Conservation (phyloP, 2,329 filamentous ascomycete species). For the Colletotrichum sidae region DNA sequence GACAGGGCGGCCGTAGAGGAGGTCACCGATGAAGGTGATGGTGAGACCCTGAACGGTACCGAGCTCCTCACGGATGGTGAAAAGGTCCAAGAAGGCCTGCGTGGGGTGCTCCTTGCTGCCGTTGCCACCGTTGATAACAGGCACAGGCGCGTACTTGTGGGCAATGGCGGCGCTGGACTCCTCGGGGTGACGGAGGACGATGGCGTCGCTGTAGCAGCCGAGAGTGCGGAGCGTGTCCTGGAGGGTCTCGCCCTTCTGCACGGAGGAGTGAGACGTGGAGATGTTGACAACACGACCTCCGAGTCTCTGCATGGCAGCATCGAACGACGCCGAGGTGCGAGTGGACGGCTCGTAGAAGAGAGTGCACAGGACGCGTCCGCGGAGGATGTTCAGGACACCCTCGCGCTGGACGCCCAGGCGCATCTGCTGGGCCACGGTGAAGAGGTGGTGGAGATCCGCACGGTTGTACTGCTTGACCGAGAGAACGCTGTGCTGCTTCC, state of each 20-base stretch:
- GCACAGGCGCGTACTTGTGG: conserved; percentile 87
- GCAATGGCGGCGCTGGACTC: conserved; percentile 84
- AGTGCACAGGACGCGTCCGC: conserved; percentile 86
- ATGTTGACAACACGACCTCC: conserved; percentile 88
- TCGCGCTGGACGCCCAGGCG: conserved; percentile 92
- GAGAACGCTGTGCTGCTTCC: conserved; percentile 90
- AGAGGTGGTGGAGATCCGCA: conserved; percentile 89
- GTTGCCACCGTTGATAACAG: conserved; percentile 97
- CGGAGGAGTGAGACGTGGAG: conserved; percentile 85
- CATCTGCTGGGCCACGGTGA: conserved; percentile 98
- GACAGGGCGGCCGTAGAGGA: conserved; percentile 92
- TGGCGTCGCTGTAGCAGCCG: conserved; percentile 92
- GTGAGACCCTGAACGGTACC: conserved; percentile 95
- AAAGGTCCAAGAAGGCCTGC: conserved; percentile 96
- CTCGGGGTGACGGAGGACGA: conserved; percentile 94
- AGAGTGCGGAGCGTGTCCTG: conserved; percentile 95
- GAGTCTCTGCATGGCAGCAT: conserved; percentile 97
- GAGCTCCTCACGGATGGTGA: conserved; percentile 97
- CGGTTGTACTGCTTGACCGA: conserved; percentile 93
- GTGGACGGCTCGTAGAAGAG: conserved; percentile 99
- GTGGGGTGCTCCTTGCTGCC: conserved; percentile 96
- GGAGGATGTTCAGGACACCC: conserved; percentile 87
- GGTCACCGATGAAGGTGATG: conserved; percentile 94
- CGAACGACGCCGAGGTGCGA: conserved; percentile 93
- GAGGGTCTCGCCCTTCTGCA: conserved; percentile 92